phyloP scores from a whole-genome alignment of 1,284 basidiomycete species.

The Malassezia sympodialis region DNA sequence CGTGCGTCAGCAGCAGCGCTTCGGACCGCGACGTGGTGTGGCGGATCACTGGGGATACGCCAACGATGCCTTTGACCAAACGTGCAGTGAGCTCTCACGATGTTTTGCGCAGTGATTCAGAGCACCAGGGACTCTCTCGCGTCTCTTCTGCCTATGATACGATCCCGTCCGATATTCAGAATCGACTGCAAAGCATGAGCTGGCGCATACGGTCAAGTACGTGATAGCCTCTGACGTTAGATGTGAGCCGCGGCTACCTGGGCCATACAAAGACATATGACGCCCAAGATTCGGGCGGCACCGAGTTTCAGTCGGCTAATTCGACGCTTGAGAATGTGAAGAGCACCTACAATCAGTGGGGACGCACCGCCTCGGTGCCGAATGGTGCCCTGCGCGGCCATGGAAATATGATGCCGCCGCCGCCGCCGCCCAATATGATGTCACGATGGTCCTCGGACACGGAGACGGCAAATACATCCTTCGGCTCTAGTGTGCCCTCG shows the following conservation, averaged over 20 bases:
- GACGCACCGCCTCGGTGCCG: conserved; percentile 12
- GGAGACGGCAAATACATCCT: neutral
- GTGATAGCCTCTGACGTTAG: conserved; percentile 7
- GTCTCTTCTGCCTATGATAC: conserved; percentile 8
- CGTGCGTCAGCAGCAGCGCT: neutral
- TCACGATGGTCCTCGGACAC: conserved; percentile 3
- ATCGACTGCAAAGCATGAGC: conserved; percentile 16
- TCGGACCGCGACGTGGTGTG: neutral
- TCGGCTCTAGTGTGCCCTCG: neutral
- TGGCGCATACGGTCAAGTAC: conserved; percentile 19
- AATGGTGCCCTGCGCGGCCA: conserved; percentile 7
- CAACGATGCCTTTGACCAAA: conserved; percentile 2
- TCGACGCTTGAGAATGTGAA: conserved; percentile 3
- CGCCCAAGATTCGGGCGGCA: neutral
- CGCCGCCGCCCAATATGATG: neutral
- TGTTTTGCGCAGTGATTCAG: conserved; percentile 3
- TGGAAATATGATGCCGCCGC: neutral
- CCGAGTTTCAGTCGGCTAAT: neutral
- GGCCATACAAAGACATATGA: neutral
- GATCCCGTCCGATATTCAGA: conserved; percentile 14
- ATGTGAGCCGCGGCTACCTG: conserved; percentile 15
- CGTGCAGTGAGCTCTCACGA: conserved; percentile 11
- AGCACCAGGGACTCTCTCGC: neutral
- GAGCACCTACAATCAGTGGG: conserved; percentile 4
- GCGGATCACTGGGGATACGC: neutral